These are phyloP conservation scores for Triticum dicoccoides DNA, from an alignment of 176 grass and related monocot genomes.

Conservation along the genomic window DNA sequence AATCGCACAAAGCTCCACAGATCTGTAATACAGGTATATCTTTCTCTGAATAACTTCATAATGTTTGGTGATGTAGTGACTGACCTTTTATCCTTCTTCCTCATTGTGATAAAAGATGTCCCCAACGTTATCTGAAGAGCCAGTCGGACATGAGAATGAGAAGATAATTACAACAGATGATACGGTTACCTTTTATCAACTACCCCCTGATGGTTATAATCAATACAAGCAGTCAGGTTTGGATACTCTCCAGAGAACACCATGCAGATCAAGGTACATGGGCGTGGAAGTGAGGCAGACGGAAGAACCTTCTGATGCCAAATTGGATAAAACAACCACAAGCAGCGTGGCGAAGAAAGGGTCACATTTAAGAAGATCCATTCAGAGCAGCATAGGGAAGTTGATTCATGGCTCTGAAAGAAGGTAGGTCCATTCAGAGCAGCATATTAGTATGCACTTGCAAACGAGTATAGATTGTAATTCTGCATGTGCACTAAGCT, in stretches of 20 bases:
- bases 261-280: constrained; percentile 42
- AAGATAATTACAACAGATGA: constrained; percentile 42
- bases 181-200: constrained; percentile 25
- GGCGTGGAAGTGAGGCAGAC: constrained; percentile 12
- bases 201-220: constrained; percentile 29
- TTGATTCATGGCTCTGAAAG: constrained; percentile 74
- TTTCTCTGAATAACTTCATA: constrained; percentile 23
- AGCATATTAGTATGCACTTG: neutral
- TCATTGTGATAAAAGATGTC: constrained; percentile 30
- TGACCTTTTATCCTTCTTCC: constrained; percentile 10
- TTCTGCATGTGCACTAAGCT: neutral
- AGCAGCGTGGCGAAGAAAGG: constrained; percentile 57
- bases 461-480: neutral
- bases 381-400: constrained; percentile 78
- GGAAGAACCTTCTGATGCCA: constrained; percentile 38
- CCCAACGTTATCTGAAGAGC: constrained; percentile 34
- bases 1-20: constrained; percentile 16
- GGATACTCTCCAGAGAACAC: constrained; percentile 44
- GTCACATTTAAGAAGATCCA: constrained; percentile 80
- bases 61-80: neutral
- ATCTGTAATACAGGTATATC: constrained; percentile 36
- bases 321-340: constrained; percentile 38
- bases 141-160: constrained; percentile 36
- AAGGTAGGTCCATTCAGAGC: constrained; percentile 44
- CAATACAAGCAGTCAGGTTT: constrained; percentile 47